Percentiles rank a stretch among this genome's conserved stretches.
Conservation (phyloP, 345 rosid species). For the Citrus sp. region DNA sequence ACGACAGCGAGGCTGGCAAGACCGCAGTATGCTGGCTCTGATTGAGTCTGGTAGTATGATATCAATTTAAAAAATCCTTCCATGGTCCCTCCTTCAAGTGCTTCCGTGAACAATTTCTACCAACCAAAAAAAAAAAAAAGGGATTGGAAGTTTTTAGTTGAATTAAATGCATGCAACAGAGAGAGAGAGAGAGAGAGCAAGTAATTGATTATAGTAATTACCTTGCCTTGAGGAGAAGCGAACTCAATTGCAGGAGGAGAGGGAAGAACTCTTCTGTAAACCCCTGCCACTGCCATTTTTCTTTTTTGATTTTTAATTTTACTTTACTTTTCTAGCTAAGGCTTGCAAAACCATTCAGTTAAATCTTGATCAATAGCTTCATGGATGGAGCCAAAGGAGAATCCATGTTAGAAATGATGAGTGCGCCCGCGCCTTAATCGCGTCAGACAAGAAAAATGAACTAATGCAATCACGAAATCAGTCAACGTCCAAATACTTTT, state of each 20-base stretch:
- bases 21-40: slow-evolving; percentile 47
- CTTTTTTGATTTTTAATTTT: no score
- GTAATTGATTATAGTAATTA: neutral
- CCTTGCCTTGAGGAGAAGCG: slow-evolving; percentile 58
- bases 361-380: no score
- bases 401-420: neutral
- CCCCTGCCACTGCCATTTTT: slow-evolving; percentile 45
- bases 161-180: no score
- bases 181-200: neutral
- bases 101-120: slow-evolving; percentile 40
- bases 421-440: neutral
- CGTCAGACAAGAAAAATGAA: neutral
- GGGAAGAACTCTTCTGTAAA: slow-evolving; percentile 50
- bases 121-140: neutral
- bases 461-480: neutral
- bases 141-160: no score
- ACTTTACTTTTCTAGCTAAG: neutral
- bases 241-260: slow-evolving; percentile 68
- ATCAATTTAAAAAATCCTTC: slow-evolving; percentile 34
- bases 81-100: slow-evolving; percentile 33
- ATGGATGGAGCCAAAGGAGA: neutral
- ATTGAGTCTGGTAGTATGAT: slow-evolving; percentile 42
- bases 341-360: neutral
- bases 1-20: slow-evolving; percentile 38
- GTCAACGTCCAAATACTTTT: neutral